Evolutionary conservation across 1,284 basidiomycete species (phyloP).

Genomic region (Veloboletus limbatus): DNA sequence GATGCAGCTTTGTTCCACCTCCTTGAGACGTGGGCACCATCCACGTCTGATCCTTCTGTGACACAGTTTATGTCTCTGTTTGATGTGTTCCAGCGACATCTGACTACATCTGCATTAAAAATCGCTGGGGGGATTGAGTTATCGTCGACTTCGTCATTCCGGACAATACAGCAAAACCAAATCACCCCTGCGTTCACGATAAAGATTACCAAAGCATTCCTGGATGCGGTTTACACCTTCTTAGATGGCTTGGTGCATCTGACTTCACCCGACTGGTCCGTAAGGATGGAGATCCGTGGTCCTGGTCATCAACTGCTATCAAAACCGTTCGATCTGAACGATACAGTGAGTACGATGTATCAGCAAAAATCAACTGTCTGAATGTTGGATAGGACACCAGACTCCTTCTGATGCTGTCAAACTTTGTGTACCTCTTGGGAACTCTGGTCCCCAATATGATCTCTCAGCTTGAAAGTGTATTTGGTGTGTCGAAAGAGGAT

Average conservation of each 20-base stretch:
- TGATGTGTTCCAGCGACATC: conserved; percentile 80
- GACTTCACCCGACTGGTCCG: conserved; percentile 72
- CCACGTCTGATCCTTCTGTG: conserved; percentile 51
- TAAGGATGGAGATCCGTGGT: conserved; percentile 35
- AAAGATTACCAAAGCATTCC: conserved; percentile 84
- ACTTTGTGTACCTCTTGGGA: conserved; percentile 76
- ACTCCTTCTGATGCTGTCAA: conserved; percentile 86
- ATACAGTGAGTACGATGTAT: conserved; percentile 48
- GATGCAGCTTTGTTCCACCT: conserved; percentile 85
- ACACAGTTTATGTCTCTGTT: conserved; percentile 74
- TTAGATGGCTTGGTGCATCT: conserved; percentile 87
- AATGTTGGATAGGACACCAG: conserved; percentile 68
- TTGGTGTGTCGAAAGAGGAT: conserved; percentile 72
- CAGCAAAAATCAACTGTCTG: conserved; percentile 1
- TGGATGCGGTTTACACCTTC: conserved; percentile 87
- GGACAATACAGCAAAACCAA: conserved; percentile 54
- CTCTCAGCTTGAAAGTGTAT: conserved; percentile 74
- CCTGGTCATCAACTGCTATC: conserved; percentile 13
- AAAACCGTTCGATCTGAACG: conserved; percentile 46
- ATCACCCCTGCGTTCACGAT: conserved; percentile 56
- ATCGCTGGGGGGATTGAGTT: conserved; percentile 79
- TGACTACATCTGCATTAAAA: conserved; percentile 78
- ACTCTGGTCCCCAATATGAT: conserved; percentile 78
- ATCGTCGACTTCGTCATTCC: conserved; percentile 40
- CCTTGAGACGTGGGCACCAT: conserved; percentile 83